phyloP scores from a whole-genome alignment of 352 stramenopile genomes.

The Phytophthora boehmeriae region DNA sequence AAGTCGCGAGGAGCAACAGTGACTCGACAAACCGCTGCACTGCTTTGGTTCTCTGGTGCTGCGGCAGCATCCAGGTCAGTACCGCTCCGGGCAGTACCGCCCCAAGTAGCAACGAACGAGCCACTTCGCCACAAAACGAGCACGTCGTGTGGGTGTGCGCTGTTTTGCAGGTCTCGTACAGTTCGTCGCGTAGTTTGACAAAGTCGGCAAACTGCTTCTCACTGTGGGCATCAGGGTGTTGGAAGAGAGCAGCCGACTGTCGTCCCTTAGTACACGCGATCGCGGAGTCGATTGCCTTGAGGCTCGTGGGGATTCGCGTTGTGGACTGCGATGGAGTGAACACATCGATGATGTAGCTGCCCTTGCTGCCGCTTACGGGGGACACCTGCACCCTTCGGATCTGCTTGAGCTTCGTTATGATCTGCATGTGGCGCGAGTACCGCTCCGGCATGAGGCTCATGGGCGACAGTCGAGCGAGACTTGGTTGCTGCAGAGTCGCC shows the following conservation, averaged over 20 bases:
- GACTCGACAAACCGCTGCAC: constrained; percentile 33
- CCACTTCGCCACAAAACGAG: constrained; percentile 47
- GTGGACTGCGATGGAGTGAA: constrained; percentile 33
- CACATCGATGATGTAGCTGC: constrained; percentile 27
- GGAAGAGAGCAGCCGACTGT: constrained; percentile 13
- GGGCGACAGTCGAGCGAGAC: constrained; percentile 15
- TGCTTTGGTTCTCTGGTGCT: constrained; percentile 25
- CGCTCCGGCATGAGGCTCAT: constrained; percentile 30
- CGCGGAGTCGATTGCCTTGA: constrained; percentile 9
- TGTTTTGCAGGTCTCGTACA: constrained; percentile 37
- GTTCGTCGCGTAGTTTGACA: constrained; percentile 40
- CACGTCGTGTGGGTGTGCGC: constrained; percentile 35
- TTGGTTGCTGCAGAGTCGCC: constrained; percentile 6
- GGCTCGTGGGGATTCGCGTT: constrained; percentile 30
- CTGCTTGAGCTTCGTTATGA: constrained; percentile 33
- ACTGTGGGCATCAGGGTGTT: constrained; percentile 16
- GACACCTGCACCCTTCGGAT: constrained; percentile 29
- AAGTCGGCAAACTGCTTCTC: constrained; percentile 42
- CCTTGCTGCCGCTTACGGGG: constrained; percentile 5
- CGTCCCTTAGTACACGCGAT: constrained; percentile 2
- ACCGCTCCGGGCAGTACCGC: constrained; percentile 26
- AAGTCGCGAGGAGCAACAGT: constrained; percentile 26
- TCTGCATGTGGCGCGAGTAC: constrained; percentile 39
- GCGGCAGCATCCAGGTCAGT: constrained; percentile 29
- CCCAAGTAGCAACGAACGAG: constrained; percentile 41